Base-by-base conservation (phyloP, 352 stramenopile genomes). In the Thraustochytrium striatum region DNA sequence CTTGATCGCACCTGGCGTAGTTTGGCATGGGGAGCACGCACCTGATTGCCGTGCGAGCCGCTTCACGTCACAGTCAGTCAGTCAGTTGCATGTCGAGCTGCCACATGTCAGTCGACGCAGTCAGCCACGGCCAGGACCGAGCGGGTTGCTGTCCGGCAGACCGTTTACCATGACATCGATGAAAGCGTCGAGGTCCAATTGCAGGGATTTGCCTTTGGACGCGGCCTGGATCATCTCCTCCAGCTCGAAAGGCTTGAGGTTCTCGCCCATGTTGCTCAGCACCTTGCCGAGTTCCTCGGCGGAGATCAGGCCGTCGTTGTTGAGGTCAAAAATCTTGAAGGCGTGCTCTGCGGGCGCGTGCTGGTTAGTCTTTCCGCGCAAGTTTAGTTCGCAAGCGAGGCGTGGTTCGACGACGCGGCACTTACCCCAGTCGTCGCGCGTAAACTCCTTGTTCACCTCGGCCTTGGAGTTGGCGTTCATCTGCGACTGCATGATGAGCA, bases 401-500 rank as follows among this genome's bases (percentile, higher is more conserved):
- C n/a, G n/a, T n/a, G n/a, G n/a, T n/a, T n/a, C n/a, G n/a, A n/a
- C n/a, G n/a, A n/a, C n/a, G n/a, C 25, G n/a, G 9, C 9, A 62
- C 55, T 62, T 62, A 62, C 55, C 9, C 69, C 69, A 79, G 53
- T 79, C 53, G 0, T 79, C 69, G 8, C n/a, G 0, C 1, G 25
- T 7, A 25, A 62, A 62, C 7, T 69, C n/a, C 8, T 3, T 30
- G 19, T 2, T 28, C 0, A 16, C 30, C 1, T 52, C n/a, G 7
- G 47, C 13, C 9, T 62, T 38, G n/a, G 19, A n/a, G 32, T 41
- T 53, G 25, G 9, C 69, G 21, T 7, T 28, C 35, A 81, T 73
- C 61, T 68, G 36, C 3, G 68, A 41, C 53, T 82, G 39, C 78
- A 83, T 83, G 43, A 83, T 72, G 30, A 83, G 50, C 16, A 78